Conservation (phyloP, 164 flowering plant species). For the Buxus sempervirens region DNA sequence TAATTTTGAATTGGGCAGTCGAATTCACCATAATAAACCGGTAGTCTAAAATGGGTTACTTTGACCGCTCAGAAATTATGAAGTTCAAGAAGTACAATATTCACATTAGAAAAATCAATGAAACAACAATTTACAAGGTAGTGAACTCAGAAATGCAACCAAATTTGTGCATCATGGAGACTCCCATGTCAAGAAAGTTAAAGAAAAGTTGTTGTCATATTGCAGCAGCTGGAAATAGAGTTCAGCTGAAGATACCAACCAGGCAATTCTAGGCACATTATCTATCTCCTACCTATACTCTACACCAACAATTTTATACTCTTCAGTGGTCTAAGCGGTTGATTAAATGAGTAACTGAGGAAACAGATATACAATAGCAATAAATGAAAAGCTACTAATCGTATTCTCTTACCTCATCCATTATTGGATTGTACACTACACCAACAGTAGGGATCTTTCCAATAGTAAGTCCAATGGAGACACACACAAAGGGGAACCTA, state of each 20-base stretch:
- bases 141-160: no score
- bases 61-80: background rate
- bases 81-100: background rate
- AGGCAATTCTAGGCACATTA: background rate
- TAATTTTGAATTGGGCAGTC: background rate
- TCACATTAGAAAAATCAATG: no score
- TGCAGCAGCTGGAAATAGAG: no score
- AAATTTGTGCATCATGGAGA: no score
- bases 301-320: background rate
- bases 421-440: conserved; percentile 92
- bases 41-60: background rate
- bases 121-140: no score
- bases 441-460: conserved; percentile 79
- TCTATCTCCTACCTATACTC: background rate
- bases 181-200: no score
- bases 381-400: background rate
- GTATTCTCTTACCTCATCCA: conserved; percentile 66
- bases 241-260: background rate
- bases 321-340: background rate
- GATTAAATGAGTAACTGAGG: background rate
- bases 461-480: conserved; percentile 91
- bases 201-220: no score
- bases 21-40: background rate
- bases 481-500: conserved; percentile 94
- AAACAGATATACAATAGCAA: no score